Evolutionary conservation across 768 basidiomycete genomes (phyloP), one percentile per base, ranked within the genome.

Genomic region (Leccinum truebloodii): DNA sequence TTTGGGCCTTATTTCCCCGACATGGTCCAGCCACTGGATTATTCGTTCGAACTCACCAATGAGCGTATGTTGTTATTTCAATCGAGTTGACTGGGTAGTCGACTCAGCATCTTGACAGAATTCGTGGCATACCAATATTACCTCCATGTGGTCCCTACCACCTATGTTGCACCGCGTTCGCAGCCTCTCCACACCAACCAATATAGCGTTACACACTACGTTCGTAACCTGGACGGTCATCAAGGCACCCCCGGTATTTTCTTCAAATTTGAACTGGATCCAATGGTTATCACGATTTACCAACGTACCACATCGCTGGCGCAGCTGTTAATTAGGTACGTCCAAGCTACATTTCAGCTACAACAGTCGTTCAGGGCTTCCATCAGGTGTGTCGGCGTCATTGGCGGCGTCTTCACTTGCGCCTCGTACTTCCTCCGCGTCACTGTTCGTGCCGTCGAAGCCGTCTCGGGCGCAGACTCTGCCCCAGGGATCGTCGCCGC

Each of bases 261-360:
- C 81, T 97, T 98, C 88, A 97, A 98, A 75, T 98, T 94, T 72
- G 95, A 99, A 60, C 77, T 98, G 39, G 96, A 99, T 70, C 94
- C 95, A 1, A 83, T 98, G 76, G 80, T 84, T 24, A 81, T 98
- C 60, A 89, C 86, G 0, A 86, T 98, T 57, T 84, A 90, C 67
- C 95, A 98, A 75, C 86, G 94, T 18, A 98, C 96, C 20, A 94
- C 90, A 0, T 80, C 85, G 1, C 76, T 99, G 54, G 68, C 88
- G 3, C 90, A 95, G 64, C 83, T 99, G 57, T 69, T 97, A 64
- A 90, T 98, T 63, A 82, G 90, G 76, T 82, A n/a, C 12, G 61
- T 51, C 67, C 65, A 14, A 3, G 4, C 8, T 4, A 16, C n/a
- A 7, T 20, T 39, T 8, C 6, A 3, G 5, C 9, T 30, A 50